Evolutionary conservation across 2,329 filamentous ascomycete species (phyloP).

Genomic region (Byssothecium circinans): DNA sequence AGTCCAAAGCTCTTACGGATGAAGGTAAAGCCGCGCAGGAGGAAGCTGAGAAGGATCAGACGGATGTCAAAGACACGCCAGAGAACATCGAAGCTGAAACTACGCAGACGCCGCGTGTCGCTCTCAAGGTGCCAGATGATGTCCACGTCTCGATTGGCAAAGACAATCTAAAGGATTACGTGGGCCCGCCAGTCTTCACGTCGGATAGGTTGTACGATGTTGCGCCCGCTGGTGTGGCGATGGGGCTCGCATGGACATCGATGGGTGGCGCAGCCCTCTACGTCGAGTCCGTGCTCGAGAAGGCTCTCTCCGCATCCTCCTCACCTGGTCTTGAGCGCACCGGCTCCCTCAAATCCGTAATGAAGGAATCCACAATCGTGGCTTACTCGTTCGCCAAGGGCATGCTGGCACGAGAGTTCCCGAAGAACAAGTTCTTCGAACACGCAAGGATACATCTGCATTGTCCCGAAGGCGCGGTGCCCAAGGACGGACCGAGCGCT

Average conservation of each 20-base stretch:
- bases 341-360: slow-evolving; percentile 91
- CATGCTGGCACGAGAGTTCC: slow-evolving; percentile 79
- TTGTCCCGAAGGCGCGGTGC: slow-evolving; percentile 93
- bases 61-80: slow-evolving; percentile 64
- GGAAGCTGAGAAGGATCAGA: slow-evolving; percentile 67
- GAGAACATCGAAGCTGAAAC: slow-evolving; percentile 60
- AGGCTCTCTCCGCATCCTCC: slow-evolving; percentile 71
- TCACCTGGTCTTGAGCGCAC: slow-evolving; percentile 84
- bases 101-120: slow-evolving; percentile 68
- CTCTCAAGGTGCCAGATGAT: slow-evolving; percentile 79
- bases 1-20: slow-evolving; percentile 79
- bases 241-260: slow-evolving; percentile 97
- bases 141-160: slow-evolving; percentile 87
- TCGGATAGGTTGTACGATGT: slow-evolving; percentile 93
- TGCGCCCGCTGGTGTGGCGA: slow-evolving; percentile 90
- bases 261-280: slow-evolving; percentile 97
- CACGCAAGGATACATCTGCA: slow-evolving; percentile 94
- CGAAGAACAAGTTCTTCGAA: slow-evolving; percentile 93
- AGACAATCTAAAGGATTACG: slow-evolving; percentile 92
- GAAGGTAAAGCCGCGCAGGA: slow-evolving; percentile 79
- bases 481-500: slow-evolving; percentile 78
- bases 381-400: slow-evolving; percentile 96
- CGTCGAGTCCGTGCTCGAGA: slow-evolving; percentile 93
- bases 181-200: slow-evolving; percentile 93
- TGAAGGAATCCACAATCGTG: slow-evolving; percentile 96